Evolutionary conservation across 2,329 filamentous ascomycete species (phyloP), one percentile per base, ranked within the genome.

Genomic region (Colletotrichum sublineola): DNA sequence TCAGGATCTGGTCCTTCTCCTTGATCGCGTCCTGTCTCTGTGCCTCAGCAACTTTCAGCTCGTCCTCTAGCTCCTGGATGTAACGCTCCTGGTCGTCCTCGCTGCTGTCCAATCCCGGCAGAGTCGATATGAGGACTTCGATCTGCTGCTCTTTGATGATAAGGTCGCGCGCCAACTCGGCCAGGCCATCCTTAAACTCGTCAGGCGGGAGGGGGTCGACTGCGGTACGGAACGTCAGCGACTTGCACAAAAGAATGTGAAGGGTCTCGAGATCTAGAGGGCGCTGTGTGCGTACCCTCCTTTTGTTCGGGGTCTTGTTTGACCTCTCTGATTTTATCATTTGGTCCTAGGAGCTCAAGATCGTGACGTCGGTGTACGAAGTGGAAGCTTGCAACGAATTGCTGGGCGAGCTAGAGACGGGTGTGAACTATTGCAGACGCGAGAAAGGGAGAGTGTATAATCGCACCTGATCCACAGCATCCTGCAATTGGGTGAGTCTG

Each of bases 81-180:
- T 89, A 88, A 75, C 88, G 86, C 78, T 93, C 88, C 81, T 97
- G 94, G 77, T 95, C 92, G 74, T 88, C 86, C 80, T 96, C 93
- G 77, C 92, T 96, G 74, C 91, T 93, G 56, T 94, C 92, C 31
- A 96, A 84, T 0, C 94, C 94, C 0, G 94, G 94, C 2, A 97
- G 85, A 31, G 88, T 89, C 20, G 91, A 92, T 70, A 96, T 93
- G 60, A 96, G 84, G 56, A 89, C 86, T 80, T 96, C 94, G 74
- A 96, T 94, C 83, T 96, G 93, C 82, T 95, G 93, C 77, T 95
- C 92, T 78, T 95, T 94, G 70, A 93, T 81, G 70, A 96, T 91
- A 36, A 96, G 85, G 79, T 96, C 94, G 74, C 89, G 88, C 48
- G 93, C 92, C 65, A 96, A 85, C 80, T 96, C 93, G 73, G 90